Conservation (phyloP, 768 basidiomycete species). For the Russula compacta region DNA sequence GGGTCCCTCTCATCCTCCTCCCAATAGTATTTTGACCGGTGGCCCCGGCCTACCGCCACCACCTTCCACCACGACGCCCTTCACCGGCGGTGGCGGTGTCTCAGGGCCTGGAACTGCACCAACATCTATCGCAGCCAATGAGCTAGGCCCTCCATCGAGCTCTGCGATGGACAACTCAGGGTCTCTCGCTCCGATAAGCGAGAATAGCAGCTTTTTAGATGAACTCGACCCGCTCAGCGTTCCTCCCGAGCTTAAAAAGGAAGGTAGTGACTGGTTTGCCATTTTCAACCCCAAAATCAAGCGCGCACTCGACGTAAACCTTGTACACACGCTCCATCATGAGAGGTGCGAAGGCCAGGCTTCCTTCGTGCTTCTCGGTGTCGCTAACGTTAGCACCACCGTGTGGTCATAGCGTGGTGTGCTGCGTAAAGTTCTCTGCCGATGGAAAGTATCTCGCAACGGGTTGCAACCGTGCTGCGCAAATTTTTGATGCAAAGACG, state of each 20-base stretch:
- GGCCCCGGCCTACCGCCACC: conserved; percentile 21
- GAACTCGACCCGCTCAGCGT: conserved; percentile 39
- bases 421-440: conserved; percentile 90
- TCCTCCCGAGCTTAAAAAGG: conserved; percentile 52
- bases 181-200: conserved; percentile 19
- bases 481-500: conserved; percentile 89
- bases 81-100: conserved; percentile 11
- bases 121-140: conserved; percentile 4
- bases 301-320: conserved; percentile 63
- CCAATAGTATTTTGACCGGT: conserved; percentile 14
- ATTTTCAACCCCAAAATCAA: conserved; percentile 79
- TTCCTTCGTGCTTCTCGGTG: background rate
- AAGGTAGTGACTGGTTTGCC: conserved; percentile 84
- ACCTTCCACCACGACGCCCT: conserved; percentile 18
- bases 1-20: conserved; percentile 9
- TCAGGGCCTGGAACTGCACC: conserved; percentile 16
- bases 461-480: conserved; percentile 91
- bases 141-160: background rate
- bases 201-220: conserved; percentile 34
- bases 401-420: conserved; percentile 48
- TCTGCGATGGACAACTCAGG: background rate
- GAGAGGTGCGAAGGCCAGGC: conserved; percentile 52
- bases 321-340: conserved; percentile 84
- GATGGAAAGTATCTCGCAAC: conserved; percentile 92
- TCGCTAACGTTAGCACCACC: background rate